phyloP scores from a whole-genome alignment of 2,329 filamentous ascomycete species.

The Rhexocercosporidium sp. region DNA sequence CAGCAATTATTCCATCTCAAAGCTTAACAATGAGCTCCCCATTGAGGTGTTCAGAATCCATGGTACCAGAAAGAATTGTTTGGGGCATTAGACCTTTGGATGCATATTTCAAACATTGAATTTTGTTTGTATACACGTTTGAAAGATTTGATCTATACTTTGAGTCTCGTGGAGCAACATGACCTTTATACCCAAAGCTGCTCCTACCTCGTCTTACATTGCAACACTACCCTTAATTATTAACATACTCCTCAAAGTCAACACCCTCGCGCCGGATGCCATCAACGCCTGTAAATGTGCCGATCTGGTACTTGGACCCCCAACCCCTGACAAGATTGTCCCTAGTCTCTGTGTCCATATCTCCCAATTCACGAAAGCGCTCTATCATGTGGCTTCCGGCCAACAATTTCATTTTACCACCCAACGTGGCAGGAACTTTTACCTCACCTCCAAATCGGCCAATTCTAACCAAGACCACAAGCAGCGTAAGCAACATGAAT shows the following conservation, averaged over 20 bases:
- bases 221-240: neutral
- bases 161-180: too few species aligned
- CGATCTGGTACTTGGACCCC: constrained; percentile 6
- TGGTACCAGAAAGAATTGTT: too few species aligned
- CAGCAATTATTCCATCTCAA: too few species aligned
- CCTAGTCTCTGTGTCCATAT: constrained; percentile 5
- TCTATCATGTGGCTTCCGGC: constrained; percentile 10
- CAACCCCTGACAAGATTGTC: neutral
- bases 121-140: too few species aligned
- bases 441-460: constrained; percentile 10
- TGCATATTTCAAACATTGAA: too few species aligned
- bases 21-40: too few species aligned
- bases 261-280: constrained; percentile 7
- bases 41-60: too few species aligned
- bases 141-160: too few species aligned
- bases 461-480: constrained; percentile 3
- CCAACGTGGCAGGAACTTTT: constrained; percentile 1
- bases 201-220: too few species aligned
- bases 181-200: too few species aligned
- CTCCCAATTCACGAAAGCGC: neutral
- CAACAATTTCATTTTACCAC: constrained; percentile 11
- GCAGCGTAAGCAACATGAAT: constrained; percentile 6
- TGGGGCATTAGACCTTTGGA: too few species aligned
- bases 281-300: constrained; percentile 5
- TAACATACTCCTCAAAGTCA: constrained; percentile 13